A percentile compares a stretch with the other conserved stretches of the same genome.
These are phyloP conservation scores for Akanthomyces lecanii DNA, from an alignment of 2,329 filamentous ascomycete species.

Conservation along the genomic window DNA sequence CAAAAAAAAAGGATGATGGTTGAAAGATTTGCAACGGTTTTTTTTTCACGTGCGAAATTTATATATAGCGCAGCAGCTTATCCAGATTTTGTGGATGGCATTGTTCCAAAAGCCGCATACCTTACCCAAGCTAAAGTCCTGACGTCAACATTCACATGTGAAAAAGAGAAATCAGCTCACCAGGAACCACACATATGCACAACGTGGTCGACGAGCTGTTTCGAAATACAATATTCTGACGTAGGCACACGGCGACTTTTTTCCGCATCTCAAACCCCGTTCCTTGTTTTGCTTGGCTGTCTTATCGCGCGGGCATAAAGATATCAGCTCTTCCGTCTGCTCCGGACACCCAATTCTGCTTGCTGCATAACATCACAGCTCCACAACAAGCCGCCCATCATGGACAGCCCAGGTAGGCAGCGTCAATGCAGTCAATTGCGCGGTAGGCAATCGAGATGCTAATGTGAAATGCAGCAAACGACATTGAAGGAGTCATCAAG, in stretches of 20 bases:
- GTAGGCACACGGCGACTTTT: background rate
- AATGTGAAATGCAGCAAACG: background rate
- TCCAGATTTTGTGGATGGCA: background rate
- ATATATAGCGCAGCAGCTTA: background rate
- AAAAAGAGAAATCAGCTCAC: constrained; percentile 1
- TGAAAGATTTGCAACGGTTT: background rate
- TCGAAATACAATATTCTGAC: background rate
- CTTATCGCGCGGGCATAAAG: constrained; percentile 4
- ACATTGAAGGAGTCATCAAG: constrained; percentile 64
- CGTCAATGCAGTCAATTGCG: background rate
- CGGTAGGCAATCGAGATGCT: background rate
- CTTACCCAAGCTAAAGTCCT: constrained; percentile 16
- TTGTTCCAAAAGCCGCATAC: background rate
- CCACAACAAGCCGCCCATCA: constrained; percentile 19
- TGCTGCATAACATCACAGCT: background rate
- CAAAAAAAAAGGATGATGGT: background rate
- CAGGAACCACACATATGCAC: constrained; percentile 1
- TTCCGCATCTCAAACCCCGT: background rate
- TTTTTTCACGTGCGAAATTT: background rate
- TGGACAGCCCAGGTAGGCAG: constrained; percentile 42
- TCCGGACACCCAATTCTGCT: background rate
- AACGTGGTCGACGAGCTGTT: background rate
- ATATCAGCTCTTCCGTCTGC: background rate
- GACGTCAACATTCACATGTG: constrained; percentile 26
- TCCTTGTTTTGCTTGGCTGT: background rate